Evolutionary conservation across 768 basidiomycete genomes (phyloP).

Genomic region (Trametes maxima): DNA sequence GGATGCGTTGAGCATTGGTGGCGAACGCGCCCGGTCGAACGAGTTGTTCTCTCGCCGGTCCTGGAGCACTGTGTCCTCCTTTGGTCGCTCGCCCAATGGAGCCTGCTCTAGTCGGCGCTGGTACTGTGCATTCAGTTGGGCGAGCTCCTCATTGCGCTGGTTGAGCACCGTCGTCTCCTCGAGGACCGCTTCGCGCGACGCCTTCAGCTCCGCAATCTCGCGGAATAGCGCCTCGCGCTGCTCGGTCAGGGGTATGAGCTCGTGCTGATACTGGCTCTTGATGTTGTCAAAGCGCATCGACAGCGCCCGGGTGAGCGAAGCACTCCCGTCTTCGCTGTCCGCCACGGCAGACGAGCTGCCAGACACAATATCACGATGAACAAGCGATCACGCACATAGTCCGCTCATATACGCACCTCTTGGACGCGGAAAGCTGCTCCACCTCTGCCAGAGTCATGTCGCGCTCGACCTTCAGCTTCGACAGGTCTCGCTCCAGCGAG

Average conservation of each 20-base stretch:
- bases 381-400: neutral
- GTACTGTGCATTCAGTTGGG: slow-evolving; percentile 84
- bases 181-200: slow-evolving; percentile 81
- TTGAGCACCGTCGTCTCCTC: slow-evolving; percentile 93
- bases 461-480: slow-evolving; percentile 84
- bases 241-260: slow-evolving; percentile 80
- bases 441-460: slow-evolving; percentile 93
- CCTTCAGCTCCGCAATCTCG: slow-evolving; percentile 86
- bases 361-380: neutral
- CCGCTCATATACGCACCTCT: slow-evolving; percentile 52
- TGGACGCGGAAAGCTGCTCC: slow-evolving; percentile 80
- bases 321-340: slow-evolving; percentile 26
- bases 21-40: slow-evolving; percentile 28
- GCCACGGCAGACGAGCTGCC: slow-evolving; percentile 24
- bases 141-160: slow-evolving; percentile 90
- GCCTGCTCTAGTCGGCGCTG: slow-evolving; percentile 69
- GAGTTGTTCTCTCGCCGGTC: slow-evolving; percentile 18
- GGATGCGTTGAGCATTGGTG: slow-evolving; percentile 25
- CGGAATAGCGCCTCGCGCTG: slow-evolving; percentile 77
- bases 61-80: slow-evolving; percentile 23
- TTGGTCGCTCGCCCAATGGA: neutral
- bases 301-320: slow-evolving; percentile 59
- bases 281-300: slow-evolving; percentile 85
- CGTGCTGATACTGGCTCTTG: slow-evolving; percentile 85
- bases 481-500: slow-evolving; percentile 82